Conservation (phyloP, 2,329 filamentous ascomycete genomes). For the Nemania bipapillata region DNA sequence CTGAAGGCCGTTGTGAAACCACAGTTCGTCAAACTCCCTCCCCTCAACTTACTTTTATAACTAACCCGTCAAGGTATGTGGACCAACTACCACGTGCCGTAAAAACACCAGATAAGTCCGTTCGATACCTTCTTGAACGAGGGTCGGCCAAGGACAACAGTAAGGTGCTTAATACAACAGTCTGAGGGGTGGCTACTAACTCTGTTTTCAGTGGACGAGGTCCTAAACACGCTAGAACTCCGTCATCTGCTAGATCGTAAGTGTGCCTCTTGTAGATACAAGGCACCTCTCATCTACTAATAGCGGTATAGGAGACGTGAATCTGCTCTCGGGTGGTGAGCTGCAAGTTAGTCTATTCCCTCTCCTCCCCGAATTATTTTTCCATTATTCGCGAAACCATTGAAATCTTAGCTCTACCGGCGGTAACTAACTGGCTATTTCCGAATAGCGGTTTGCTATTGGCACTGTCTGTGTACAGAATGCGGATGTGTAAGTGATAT, state of each 20-base stretch:
- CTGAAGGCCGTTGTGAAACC: slow-evolving; percentile 98
- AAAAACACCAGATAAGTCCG: slow-evolving; percentile 80
- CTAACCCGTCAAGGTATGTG: slow-evolving; percentile 69
- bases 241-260: slow-evolving; percentile 87
- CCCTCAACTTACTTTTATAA: neutral
- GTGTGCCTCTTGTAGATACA: neutral
- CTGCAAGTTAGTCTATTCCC: slow-evolving; percentile 61
- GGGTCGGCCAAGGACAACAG: slow-evolving; percentile 79
- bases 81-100: slow-evolving; percentile 97
- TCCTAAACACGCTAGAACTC: slow-evolving; percentile 85
- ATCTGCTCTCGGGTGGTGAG: slow-evolving; percentile 92
- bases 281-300: slow-evolving; percentile 4
- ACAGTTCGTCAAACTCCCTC: slow-evolving; percentile 60
- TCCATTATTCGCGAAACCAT: neutral
- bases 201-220: slow-evolving; percentile 68
- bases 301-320: slow-evolving; percentile 69
- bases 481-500: slow-evolving; percentile 73
- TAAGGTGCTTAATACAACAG: slow-evolving; percentile 13
- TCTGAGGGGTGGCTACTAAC: slow-evolving; percentile 8
- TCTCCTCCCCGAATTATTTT: neutral
- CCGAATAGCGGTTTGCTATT: slow-evolving; percentile 86
- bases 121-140: slow-evolving; percentile 79
- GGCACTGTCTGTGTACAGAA: slow-evolving; percentile 95
- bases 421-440: neutral
- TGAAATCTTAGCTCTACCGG: neutral